phyloP scores from a whole-genome alignment of 441 rosid species.

The Erodium moschatum region DNA sequence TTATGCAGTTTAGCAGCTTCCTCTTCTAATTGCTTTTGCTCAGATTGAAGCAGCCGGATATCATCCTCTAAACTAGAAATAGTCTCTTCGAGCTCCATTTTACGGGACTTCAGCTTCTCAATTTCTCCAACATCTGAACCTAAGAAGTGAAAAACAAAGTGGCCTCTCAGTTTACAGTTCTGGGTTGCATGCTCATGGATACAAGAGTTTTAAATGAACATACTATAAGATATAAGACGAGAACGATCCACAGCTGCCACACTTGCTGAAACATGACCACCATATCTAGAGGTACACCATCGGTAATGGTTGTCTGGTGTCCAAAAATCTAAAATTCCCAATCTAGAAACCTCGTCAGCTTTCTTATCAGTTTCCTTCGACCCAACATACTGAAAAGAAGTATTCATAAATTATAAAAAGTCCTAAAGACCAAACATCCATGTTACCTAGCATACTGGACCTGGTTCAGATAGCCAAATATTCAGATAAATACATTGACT shows the following conservation, averaged over 20 bases:
- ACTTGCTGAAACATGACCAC: conserved; percentile 59
- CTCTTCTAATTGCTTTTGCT: conserved; percentile 59
- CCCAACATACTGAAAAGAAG: conserved; percentile 62
- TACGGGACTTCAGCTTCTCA: conserved; percentile 52
- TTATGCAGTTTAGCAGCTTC: conserved; percentile 60
- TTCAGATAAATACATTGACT: neutral
- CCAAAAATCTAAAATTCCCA: conserved; percentile 79
- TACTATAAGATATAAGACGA: conserved; percentile 65
- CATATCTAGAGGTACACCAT: conserved; percentile 84
- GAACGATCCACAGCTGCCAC: conserved; percentile 66
- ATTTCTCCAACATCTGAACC: conserved; percentile 68
- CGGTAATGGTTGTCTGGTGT: conserved; percentile 91
- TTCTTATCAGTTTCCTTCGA: conserved; percentile 67
- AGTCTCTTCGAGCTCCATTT: conserved; percentile 52
- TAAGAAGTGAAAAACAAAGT: conserved; percentile 16
- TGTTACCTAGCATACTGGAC: neutral
- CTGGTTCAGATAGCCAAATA: conserved; percentile 9
- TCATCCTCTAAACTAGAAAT: conserved; percentile 39
- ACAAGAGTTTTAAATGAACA: conserved; percentile 19
- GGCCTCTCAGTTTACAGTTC: conserved; percentile 1
- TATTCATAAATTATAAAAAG: conserved; percentile 16
- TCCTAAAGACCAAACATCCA: neutral
- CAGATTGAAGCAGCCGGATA: conserved; percentile 38
- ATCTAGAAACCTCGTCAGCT: conserved; percentile 63
- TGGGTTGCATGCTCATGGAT: neutral